Evolutionary conservation across 805 yeast genomes (phyloP), one percentile per base, ranked within the genome.

Genomic region (Nakazawaea ernobii): DNA sequence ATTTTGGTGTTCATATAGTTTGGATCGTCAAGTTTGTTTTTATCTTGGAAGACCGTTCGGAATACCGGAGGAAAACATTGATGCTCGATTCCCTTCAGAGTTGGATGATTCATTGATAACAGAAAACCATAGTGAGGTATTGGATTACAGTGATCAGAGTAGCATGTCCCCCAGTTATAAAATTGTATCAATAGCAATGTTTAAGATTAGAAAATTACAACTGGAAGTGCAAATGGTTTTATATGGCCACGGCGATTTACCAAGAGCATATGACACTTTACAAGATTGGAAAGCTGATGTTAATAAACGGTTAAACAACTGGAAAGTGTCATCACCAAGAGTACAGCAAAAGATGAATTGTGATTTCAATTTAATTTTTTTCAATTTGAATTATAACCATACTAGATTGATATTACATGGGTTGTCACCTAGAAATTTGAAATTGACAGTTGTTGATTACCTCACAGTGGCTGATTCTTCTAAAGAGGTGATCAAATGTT

Each of bases 31-130:
- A 60, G 80, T 88, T 8, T 85, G 95, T 60, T 82, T 90, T 39
- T 89, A 89, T 59, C 68, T 90, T 43, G 95, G 95, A 1, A 73
- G 97, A 35, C 97, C 97, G 0, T 83, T 85, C 53, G 94, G 95
- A 0, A 84, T 90, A 1, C 94, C 95, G 0, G 96, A 90, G 55
- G 90, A 84, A 53, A 74, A 81, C 43, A 78, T 89, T 39, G 74
- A 79, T 44, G 83, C 86, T 1, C 77, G 77, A 36, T 86, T 82
- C 59, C 95, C 96, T 0, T 76, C 85, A 14, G 74, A 73, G 37
- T 63, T 84, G 40, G 97, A 90, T 64, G 97, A 90, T 59, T 74
- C 88, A 1, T 60, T 72, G 35, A 80, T 87, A 10, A 65, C 55
- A 35, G 43, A 39, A 17, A 61, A 15, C 45, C 68, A 65, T 32